A percentile compares a stretch with the other conserved stretches of the same genome.
Conservation (phyloP, 2,329 filamentous ascomycete species). For the Fusarium armeniacum region DNA sequence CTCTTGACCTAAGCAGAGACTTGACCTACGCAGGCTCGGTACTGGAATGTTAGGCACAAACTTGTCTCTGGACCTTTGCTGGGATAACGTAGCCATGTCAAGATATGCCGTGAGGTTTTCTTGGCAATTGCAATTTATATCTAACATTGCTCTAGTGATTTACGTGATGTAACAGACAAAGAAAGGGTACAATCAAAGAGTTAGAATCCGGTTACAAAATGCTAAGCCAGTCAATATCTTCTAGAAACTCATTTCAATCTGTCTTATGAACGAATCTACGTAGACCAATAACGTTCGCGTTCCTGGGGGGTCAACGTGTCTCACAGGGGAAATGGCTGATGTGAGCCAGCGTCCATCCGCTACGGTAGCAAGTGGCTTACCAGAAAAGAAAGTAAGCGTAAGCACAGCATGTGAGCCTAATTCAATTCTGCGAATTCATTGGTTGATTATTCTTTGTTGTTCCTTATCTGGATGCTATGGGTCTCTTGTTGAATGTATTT, state of each 20-base stretch:
- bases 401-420: background rate
- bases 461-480: background rate
- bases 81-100: no score
- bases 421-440: background rate
- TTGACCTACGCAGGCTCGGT: no score
- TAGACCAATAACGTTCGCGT: background rate
- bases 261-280: background rate
- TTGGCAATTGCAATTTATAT: no score
- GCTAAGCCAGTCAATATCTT: background rate
- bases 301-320: background rate
- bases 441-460: background rate
- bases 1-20: no score
- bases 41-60: no score
- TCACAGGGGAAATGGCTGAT: background rate
- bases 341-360: background rate
- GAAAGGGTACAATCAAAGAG: no score
- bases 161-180: no score
- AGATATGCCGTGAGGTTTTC: no score
- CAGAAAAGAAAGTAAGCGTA: background rate
- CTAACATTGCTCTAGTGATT: no score
- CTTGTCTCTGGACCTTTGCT: no score
- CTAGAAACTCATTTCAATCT: background rate
- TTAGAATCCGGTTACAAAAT: no score
- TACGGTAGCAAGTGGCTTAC: constrained; percentile 1
- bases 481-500: background rate